Evolutionary conservation across 2,329 filamentous ascomycete species (phyloP).

Genomic region (Xylariaceae sp.): DNA sequence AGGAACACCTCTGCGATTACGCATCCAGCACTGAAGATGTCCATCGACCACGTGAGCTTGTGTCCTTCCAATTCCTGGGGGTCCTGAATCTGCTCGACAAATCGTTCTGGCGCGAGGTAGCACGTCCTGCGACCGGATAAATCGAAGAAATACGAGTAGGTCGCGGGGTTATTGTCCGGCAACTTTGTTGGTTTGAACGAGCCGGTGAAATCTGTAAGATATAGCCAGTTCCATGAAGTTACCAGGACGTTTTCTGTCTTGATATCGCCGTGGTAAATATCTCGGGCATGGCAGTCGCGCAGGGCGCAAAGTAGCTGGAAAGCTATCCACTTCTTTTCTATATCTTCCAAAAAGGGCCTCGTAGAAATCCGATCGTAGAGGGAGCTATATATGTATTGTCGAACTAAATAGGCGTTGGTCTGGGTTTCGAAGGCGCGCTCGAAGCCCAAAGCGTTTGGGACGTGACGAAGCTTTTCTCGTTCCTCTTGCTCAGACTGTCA

Average conservation of each 20-base stretch:
- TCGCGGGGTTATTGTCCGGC: conserved; percentile 92
- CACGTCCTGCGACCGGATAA: conserved; percentile 86
- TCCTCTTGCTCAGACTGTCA: conserved; percentile 53
- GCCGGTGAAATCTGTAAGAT: conserved; percentile 94
- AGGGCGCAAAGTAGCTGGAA: conserved; percentile 92
- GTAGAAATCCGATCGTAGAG: conserved; percentile 96
- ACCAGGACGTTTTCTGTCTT: conserved; percentile 97
- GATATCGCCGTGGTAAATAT: conserved; percentile 95
- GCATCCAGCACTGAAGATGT: conserved; percentile 94
- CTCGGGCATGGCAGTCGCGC: conserved; percentile 81
- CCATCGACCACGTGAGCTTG: conserved; percentile 85
- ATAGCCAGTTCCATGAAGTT: conserved; percentile 99
- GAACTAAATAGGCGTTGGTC: conserved; percentile 84
- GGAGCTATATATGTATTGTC: conserved; percentile 93
- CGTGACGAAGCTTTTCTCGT: conserved; percentile 68
- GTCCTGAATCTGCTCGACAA: conserved; percentile 48
- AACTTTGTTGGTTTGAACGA: conserved; percentile 91
- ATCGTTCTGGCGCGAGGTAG: conserved; percentile 91
- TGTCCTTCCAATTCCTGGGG: conserved; percentile 51
- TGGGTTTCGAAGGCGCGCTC: conserved; percentile 88
- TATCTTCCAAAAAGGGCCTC: conserved; percentile 89
- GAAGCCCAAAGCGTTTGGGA: conserved; percentile 88
- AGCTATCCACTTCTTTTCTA: conserved; percentile 98
- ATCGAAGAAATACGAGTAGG: conserved; percentile 98
- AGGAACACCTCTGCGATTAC: conserved; percentile 95